Conservation (phyloP, 306 rosid species). For the Cucurbita argyrosperma region DNA sequence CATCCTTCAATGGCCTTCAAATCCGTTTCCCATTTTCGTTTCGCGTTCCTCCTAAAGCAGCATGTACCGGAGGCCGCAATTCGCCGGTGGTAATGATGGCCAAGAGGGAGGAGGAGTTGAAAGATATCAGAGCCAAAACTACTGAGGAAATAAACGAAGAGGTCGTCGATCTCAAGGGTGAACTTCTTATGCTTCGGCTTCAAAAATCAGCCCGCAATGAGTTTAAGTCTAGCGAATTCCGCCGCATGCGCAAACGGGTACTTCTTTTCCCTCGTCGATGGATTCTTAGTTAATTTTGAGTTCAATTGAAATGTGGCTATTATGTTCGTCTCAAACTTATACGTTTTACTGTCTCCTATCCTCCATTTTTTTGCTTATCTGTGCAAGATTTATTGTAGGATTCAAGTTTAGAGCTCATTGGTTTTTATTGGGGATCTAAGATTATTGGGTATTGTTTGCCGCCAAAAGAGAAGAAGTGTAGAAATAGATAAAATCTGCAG, state of each 20-base stretch:
- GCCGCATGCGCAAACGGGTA: constrained; percentile 85
- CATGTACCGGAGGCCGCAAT: constrained; percentile 12
- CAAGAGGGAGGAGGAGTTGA: constrained; percentile 60
- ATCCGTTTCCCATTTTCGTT: constrained; percentile 20
- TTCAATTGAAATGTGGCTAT: not conserved
- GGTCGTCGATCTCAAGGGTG: constrained; percentile 80
- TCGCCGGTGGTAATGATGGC: constrained; percentile 66
- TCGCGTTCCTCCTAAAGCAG: constrained; percentile 13
- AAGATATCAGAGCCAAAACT: constrained; percentile 50
- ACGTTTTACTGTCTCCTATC: not conserved
- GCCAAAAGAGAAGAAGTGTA: not conserved
- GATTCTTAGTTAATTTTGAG: not conserved
- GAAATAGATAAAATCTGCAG: not conserved
- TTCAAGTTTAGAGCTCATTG: not conserved
- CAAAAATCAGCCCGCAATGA: constrained; percentile 71
- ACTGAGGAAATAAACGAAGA: constrained; percentile 72
- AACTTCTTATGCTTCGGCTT: constrained; percentile 78
- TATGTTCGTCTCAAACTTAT: not conserved
- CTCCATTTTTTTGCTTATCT: not conserved
- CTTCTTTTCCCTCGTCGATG: not conserved
- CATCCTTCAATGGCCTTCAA: constrained; percentile 32
- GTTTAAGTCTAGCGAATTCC: constrained; percentile 72
- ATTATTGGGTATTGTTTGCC: not conserved
- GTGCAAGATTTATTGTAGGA: not conserved
- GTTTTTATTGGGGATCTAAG: not conserved